These are phyloP conservation scores for Scortechinia acanthostroma DNA, from an alignment of 2,329 filamentous ascomycete genomes.

Conservation along the genomic window DNA sequence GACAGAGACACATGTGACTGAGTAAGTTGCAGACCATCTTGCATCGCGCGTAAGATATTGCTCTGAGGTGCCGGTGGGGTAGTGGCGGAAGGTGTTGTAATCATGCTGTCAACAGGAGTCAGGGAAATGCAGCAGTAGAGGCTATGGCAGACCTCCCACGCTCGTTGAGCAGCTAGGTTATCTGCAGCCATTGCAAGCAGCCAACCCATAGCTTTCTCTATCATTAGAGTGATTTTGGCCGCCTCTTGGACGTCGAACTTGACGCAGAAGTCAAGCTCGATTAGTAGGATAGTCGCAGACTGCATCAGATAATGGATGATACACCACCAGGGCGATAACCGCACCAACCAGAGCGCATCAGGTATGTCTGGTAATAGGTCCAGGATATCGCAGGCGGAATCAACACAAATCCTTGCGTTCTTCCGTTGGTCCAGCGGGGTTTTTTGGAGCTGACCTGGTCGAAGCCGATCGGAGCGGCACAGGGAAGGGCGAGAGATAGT, in stretches of 20 bases:
- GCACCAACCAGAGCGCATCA: slow-evolving; percentile 14
- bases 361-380: slow-evolving; percentile 17
- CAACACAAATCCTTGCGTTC: slow-evolving; percentile 18
- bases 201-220: slow-evolving; percentile 21
- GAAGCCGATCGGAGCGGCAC: slow-evolving; percentile 10
- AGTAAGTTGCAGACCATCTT: too few species aligned
- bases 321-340: slow-evolving; percentile 26
- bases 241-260: slow-evolving; percentile 12
- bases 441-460: slow-evolving; percentile 13
- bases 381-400: slow-evolving; percentile 19
- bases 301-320: slow-evolving; percentile 28
- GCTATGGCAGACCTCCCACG: slow-evolving; percentile 9
- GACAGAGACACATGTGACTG: too few species aligned
- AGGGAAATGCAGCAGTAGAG: too few species aligned
- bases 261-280: slow-evolving; percentile 19
- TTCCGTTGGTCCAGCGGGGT: slow-evolving; percentile 18
- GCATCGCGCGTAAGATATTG: too few species aligned
- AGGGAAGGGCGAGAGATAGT: neutral
- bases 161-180: slow-evolving; percentile 17
- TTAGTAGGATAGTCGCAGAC: slow-evolving; percentile 20
- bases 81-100: too few species aligned
- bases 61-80: too few species aligned
- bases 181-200: slow-evolving; percentile 16
- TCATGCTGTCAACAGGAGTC: too few species aligned
- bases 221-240: slow-evolving; percentile 12